Base-by-base conservation (phyloP, 495 filamentous ascomycete species). In the Hypoxylon lenormandii region DNA sequence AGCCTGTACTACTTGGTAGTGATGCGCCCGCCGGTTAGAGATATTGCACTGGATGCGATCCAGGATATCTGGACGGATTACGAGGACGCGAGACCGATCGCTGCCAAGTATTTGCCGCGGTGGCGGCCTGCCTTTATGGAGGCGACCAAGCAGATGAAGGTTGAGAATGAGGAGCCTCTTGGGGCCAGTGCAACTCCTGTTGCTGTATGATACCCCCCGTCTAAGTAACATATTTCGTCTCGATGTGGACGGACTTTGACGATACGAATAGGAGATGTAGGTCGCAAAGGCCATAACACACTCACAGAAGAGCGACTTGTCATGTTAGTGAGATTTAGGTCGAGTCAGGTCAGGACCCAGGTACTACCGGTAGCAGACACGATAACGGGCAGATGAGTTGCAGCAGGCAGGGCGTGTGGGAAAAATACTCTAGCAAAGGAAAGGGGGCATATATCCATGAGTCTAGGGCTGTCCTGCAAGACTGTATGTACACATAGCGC, bases 41-140 rank as follows among this genome's bases (percentile, higher is more conserved):
- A 93, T 48, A 85, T 93, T 60, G 91, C 89, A 58, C 77, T 98
- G 19, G 91, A 97, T 74, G 88, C 88, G 0, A 78, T 97, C 18
- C 91, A 93, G 74, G 91, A 93, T 66, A 87, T 98, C 40, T 98
- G 94, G 87, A 83, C 85, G 49, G 92, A 90, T 46, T 91, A 91
- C 46, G 83, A 86, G 72, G 84, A 87, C 50, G 80, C 84, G 6
- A 79, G 83, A 28, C 80, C 84, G 0, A 76, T 85, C 63, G 82
- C 84, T 6, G 79, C 77, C 5, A 87, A 86, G 65, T 86, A 84
- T 52, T 74, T 87, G 4, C 70, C 78, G 42, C 84, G 82, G 72
- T 86, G 81, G 79, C 78, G 84, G 49, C 84, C 84, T 5, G 80
- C 78, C 7, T 84, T 84, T 43, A 67, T 85, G 28, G 80, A 83